Conservation (phyloP, 306 rosid species). For the Sechiopsis laciniata region DNA sequence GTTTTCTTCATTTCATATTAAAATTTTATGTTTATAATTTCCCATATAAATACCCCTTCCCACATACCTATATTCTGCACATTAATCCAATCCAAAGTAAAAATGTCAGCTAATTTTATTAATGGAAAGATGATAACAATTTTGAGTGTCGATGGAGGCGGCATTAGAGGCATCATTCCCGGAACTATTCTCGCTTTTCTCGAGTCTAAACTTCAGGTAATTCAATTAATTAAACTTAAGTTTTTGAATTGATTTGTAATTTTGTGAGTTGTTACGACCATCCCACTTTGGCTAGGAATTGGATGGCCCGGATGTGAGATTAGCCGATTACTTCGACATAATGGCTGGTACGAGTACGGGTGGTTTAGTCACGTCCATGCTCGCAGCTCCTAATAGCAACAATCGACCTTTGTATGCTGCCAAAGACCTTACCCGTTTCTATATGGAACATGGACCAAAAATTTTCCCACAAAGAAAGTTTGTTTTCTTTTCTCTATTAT, state of each 20-base stretch:
- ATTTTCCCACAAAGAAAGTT: constrained; percentile 29
- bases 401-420: constrained; percentile 29
- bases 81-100: background rate
- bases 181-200: constrained; percentile 27
- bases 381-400: constrained; percentile 33
- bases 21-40: too few species aligned
- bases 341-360: constrained; percentile 25
- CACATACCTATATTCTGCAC: too few species aligned
- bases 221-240: too few species aligned
- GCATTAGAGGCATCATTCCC: constrained; percentile 38
- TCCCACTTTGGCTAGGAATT: constrained; percentile 19
- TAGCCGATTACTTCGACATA: constrained; percentile 36
- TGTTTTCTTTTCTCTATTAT: background rate
- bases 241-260: too few species aligned
- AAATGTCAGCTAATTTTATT: constrained; percentile 10
- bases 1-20: too few species aligned
- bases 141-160: constrained; percentile 40
- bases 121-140: constrained; percentile 28
- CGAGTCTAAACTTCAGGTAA: constrained; percentile 41
- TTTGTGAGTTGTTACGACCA: too few species aligned
- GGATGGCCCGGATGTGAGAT: constrained; percentile 33
- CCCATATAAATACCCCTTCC: too few species aligned
- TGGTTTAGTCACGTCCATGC: constrained; percentile 30
- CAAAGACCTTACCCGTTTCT: constrained; percentile 26
- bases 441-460: constrained; percentile 17